These are phyloP conservation scores for Raddia guianensis DNA, from an alignment of 176 grass and related monocot genomes.

Conservation along the genomic window DNA sequence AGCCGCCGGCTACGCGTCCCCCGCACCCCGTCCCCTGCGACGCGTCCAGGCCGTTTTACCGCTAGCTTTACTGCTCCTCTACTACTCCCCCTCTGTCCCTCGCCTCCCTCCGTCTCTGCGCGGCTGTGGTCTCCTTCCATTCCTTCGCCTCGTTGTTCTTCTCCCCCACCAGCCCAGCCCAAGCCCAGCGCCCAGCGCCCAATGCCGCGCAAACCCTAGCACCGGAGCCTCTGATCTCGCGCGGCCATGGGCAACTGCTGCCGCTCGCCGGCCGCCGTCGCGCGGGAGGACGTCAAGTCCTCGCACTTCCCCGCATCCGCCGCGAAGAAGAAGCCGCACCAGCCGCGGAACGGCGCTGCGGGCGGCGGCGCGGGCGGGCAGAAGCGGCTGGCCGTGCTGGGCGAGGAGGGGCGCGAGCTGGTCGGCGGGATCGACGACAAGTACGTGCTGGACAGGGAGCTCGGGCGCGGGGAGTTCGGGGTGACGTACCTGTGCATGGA, in stretches of 20 bases:
- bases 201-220: conserved; percentile 68
- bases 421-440: conserved; percentile 71
- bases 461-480: conserved; percentile 97
- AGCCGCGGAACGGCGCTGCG: conserved; percentile 47
- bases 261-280: conserved; percentile 88
- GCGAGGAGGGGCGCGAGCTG: conserved; percentile 51
- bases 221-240: conserved; percentile 32
- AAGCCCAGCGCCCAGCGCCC: background rate
- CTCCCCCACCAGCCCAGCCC: background rate
- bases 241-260: conserved; percentile 94
- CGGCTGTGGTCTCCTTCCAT: background rate
- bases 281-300: conserved; percentile 89
- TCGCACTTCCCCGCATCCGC: conserved; percentile 64
- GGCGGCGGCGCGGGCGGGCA: conserved; percentile 34
- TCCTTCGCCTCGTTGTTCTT: background rate
- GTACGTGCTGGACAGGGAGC: conserved; percentile 86
- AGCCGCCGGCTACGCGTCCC: conserved; percentile 42
- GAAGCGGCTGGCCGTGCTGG: conserved; percentile 82
- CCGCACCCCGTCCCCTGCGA: conserved; percentile 22
- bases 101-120: background rate
- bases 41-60: conserved; percentile 48
- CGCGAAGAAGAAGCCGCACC: conserved; percentile 68
- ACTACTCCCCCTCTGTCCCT: background rate
- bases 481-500: conserved; percentile 98
- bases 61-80: conserved; percentile 46